Percentiles rank a stretch among this genome's conserved stretches.
Conservation (phyloP, 345 rosid species). For the Sonneratia caseolaris region DNA sequence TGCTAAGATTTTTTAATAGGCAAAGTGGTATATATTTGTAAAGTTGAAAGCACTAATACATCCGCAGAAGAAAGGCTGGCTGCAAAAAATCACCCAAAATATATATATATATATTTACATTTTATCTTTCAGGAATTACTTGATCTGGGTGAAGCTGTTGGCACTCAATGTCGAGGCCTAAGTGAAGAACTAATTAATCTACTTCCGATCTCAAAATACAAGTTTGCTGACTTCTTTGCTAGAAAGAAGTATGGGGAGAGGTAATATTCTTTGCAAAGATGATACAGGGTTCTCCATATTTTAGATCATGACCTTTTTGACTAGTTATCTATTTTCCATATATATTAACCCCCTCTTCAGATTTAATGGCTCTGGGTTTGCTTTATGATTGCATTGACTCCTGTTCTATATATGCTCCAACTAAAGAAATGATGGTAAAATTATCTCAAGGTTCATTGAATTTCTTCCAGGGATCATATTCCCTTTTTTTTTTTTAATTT, state of each 20-base stretch:
- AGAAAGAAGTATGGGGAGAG: constrained; percentile 48
- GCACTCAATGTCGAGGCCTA: constrained; percentile 58
- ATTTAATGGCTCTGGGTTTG: background rate
- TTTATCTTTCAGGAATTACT: constrained; percentile 44
- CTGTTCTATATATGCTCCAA: background rate
- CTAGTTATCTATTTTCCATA: background rate
- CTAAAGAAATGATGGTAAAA: background rate
- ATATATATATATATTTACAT: background rate
- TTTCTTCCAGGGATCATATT: background rate
- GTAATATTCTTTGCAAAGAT: constrained; percentile 18
- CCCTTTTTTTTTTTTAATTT: background rate
- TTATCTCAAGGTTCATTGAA: background rate
- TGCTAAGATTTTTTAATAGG: background rate
- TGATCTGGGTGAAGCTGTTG: constrained; percentile 61
- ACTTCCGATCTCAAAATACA: constrained; percentile 60
- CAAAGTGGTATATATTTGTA: background rate
- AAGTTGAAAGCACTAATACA: background rate
- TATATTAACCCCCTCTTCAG: background rate
- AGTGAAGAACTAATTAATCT: constrained; percentile 40
- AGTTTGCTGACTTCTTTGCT: constrained; percentile 42
- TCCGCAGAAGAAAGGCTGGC: background rate
- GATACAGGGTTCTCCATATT: background rate
- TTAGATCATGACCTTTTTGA: background rate
- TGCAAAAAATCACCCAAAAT: background rate
- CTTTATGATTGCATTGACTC: background rate